Evolutionary conservation across 2,329 filamentous ascomycete species (phyloP).

Genomic region (Didymella lethalis): DNA sequence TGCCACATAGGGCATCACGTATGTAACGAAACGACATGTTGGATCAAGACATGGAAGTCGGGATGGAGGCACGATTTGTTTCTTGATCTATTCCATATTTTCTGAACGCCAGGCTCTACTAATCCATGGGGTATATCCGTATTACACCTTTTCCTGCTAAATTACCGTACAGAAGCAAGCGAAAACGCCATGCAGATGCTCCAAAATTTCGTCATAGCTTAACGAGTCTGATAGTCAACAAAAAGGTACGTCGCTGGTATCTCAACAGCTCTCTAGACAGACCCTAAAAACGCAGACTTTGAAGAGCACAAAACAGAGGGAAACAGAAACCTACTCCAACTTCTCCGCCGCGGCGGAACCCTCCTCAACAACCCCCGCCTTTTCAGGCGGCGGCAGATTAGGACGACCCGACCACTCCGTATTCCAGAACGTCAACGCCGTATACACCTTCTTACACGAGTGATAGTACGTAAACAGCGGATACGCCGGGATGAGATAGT

Average conservation of each 20-base stretch:
- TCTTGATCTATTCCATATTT: too few relatives aligned
- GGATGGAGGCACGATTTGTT: too few relatives aligned
- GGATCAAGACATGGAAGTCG: neutral
- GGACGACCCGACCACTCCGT: slow-evolving; percentile 27
- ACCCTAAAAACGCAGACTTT: too few relatives aligned
- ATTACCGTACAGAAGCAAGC: too few relatives aligned
- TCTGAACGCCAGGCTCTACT: too few relatives aligned
- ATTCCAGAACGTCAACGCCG: slow-evolving; percentile 27
- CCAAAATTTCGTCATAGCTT: too few relatives aligned
- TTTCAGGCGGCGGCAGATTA: slow-evolving; percentile 9
- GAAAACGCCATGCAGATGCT: too few relatives aligned
- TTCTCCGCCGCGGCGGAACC: neutral
- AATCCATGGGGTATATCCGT: too few relatives aligned
- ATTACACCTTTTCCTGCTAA: too few relatives aligned
- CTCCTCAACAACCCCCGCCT: neutral
- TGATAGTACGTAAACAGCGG: slow-evolving; percentile 32
- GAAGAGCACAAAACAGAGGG: neutral
- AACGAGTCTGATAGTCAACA: too few relatives aligned
- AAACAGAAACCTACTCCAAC: neutral
- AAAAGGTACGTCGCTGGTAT: too few relatives aligned
- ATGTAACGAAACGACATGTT: neutral
- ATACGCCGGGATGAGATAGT: slow-evolving; percentile 30
- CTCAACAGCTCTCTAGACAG: too few relatives aligned
- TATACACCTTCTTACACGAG: slow-evolving; percentile 28
- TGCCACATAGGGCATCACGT: neutral